Evolutionary conservation across 2,329 filamentous ascomycete genomes (phyloP).

Genomic region (Apiospora kogelbergensis): DNA sequence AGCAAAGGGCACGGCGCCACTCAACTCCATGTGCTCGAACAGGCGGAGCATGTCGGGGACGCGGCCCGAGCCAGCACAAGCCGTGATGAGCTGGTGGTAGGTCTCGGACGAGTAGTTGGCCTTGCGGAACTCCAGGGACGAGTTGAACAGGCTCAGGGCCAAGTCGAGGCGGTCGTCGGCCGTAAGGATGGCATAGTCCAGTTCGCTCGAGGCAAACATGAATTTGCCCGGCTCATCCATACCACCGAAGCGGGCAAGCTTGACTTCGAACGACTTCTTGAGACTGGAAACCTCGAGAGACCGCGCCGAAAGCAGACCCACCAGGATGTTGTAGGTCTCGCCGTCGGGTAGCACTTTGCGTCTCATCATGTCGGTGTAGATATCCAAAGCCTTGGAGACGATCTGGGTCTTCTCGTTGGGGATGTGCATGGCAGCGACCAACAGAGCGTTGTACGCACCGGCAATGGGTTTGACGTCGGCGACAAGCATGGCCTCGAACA

Average conservation of each 20-base stretch:
- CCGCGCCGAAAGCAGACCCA: slow-evolving; percentile 77
- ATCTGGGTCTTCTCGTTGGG: slow-evolving; percentile 78
- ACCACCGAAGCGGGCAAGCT: slow-evolving; percentile 74
- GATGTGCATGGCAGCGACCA: slow-evolving; percentile 81
- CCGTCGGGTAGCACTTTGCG: slow-evolving; percentile 79
- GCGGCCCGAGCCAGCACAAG: slow-evolving; percentile 79
- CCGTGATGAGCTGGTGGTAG: slow-evolving; percentile 81
- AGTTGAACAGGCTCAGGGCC: slow-evolving; percentile 82
- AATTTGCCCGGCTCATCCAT: slow-evolving; percentile 70
- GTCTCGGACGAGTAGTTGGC: slow-evolving; percentile 76
- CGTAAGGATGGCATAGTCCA: slow-evolving; percentile 80
- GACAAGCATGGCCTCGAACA: slow-evolving; percentile 87
- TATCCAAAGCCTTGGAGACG: slow-evolving; percentile 86
- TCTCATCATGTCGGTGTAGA: slow-evolving; percentile 94
- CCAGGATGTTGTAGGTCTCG: slow-evolving; percentile 84
- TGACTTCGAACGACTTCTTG: slow-evolving; percentile 75
- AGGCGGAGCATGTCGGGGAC: slow-evolving; percentile 87
- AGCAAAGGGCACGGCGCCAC: slow-evolving; percentile 71
- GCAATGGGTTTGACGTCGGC: slow-evolving; percentile 79
- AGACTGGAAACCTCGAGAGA: slow-evolving; percentile 75
- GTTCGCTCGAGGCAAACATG: slow-evolving; percentile 79
- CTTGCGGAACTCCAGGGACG: slow-evolving; percentile 63
- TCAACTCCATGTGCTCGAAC: slow-evolving; percentile 87
- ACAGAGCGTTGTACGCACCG: slow-evolving; percentile 86
- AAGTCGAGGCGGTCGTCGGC: slow-evolving; percentile 87